These are phyloP conservation scores for Periconia sp. DNA, from an alignment of 2,329 filamentous ascomycete species.

Conservation along the genomic window DNA sequence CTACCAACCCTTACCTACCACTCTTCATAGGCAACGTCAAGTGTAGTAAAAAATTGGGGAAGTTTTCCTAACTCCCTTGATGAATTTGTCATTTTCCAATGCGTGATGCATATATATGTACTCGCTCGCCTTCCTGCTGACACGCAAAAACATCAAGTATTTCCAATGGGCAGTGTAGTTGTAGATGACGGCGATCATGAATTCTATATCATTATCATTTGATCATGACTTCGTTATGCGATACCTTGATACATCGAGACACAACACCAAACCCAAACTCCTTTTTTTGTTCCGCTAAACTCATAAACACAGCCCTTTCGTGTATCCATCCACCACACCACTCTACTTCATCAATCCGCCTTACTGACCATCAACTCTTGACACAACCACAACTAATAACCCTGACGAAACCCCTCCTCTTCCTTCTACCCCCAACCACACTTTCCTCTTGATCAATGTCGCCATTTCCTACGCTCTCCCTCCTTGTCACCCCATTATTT, in stretches of 20 bases:
- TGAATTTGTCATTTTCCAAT: too few relatives aligned
- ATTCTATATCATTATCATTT: background rate
- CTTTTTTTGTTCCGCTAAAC: background rate
- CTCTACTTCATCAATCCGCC: background rate
- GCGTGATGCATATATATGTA: too few relatives aligned
- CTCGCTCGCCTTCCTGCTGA: too few relatives aligned
- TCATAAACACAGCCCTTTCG: background rate
- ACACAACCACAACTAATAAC: slow-evolving; percentile 36
- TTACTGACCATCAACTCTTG: slow-evolving; percentile 1
- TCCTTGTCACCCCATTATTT: background rate
- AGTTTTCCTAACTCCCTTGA: too few relatives aligned
- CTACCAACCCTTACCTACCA: too few relatives aligned
- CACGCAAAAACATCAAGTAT: background rate
- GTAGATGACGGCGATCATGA: background rate
- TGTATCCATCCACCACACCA: background rate
- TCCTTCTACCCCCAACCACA: slow-evolving; percentile 8
- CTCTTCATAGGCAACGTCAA: too few relatives aligned
- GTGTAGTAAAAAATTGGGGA: too few relatives aligned
- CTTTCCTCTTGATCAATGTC: slow-evolving; percentile 11
- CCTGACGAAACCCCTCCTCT: slow-evolving; percentile 30
- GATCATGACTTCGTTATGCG: background rate
- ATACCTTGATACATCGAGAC: background rate
- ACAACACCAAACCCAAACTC: background rate
- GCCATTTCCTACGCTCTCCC: slow-evolving; percentile 3
- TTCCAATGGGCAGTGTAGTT: background rate